Evolutionary conservation across 768 basidiomycete genomes (phyloP).

Genomic region (Leccinellum rugosiceps): DNA sequence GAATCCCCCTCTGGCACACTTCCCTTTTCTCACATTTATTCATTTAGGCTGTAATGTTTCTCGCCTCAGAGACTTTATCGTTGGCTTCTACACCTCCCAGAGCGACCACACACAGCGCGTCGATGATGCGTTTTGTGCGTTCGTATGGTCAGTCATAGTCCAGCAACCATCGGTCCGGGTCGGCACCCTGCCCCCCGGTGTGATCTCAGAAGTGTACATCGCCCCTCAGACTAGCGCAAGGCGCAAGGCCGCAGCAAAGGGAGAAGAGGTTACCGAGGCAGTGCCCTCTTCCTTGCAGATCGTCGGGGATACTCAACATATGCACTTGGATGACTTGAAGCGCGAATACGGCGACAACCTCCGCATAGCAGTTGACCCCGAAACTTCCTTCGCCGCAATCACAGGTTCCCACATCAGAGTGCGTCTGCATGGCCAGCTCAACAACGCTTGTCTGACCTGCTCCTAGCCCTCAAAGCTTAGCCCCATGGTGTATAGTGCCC

Average conservation of each 20-base stretch:
- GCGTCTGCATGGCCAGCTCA: constrained; percentile 23
- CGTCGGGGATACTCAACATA: constrained; percentile 53
- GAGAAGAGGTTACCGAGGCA: constrained; percentile 44
- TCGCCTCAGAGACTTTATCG: constrained; percentile 68
- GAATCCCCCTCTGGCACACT: constrained; percentile 37
- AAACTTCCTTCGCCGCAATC: constrained; percentile 72
- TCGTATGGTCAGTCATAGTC: constrained; percentile 78
- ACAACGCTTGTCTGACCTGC: constrained; percentile 6
- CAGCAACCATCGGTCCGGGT: constrained; percentile 73
- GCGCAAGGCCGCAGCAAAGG: constrained; percentile 59
- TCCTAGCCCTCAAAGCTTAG: constrained; percentile 73
- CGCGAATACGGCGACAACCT: constrained; percentile 57
- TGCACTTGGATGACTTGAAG: constrained; percentile 54
- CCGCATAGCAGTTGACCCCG: constrained; percentile 71
- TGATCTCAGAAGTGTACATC: constrained; percentile 67
- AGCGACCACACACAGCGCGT: constrained; percentile 47
- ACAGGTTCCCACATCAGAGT: constrained; percentile 86
- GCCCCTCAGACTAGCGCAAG: constrained; percentile 72
- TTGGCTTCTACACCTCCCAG: constrained; percentile 55
- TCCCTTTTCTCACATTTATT: constrained; percentile 22
- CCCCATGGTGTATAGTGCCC: constrained; percentile 78
- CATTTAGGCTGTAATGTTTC: constrained; percentile 66
- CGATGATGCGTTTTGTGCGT: constrained; percentile 75
- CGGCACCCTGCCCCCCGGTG: constrained; percentile 61
- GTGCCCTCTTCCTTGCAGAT: constrained; percentile 46